Percentiles rank a stretch among this genome's conserved stretches.
Evolutionary conservation across 148 eudicot species (phyloP).

Genomic region (Mesembryanthemum crystallinum): DNA sequence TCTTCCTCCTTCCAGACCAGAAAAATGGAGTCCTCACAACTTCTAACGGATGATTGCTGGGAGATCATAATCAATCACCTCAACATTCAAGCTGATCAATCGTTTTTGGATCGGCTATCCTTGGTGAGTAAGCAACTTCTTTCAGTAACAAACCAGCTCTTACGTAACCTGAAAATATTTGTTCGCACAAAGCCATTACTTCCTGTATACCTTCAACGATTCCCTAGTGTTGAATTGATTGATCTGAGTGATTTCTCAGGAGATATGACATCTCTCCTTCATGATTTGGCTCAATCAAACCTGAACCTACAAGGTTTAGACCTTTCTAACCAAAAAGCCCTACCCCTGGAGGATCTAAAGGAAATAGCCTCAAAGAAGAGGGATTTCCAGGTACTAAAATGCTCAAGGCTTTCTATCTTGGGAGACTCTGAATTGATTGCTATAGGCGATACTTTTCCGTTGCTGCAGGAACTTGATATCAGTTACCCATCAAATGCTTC

Average conservation of each 20-base stretch:
- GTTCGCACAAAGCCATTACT: constrained; percentile 7
- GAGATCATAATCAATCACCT: constrained; percentile 10
- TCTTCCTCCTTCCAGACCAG: neutral
- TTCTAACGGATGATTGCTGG: constrained; percentile 8
- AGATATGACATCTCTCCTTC: constrained; percentile 9
- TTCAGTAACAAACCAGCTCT: constrained; percentile 13
- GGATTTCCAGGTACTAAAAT: constrained; percentile 7
- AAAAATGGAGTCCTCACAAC: constrained; percentile 16
- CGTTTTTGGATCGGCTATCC: constrained; percentile 2
- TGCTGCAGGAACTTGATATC: constrained; percentile 20
- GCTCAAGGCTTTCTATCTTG: constrained; percentile 7
- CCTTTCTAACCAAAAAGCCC: constrained; percentile 12
- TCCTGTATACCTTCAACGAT: neutral
- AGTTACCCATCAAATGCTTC: constrained; percentile 11
- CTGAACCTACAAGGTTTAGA: constrained; percentile 18
- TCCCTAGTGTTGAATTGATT: constrained; percentile 12
- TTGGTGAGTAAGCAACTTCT: constrained; percentile 16
- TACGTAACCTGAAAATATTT: constrained; percentile 3
- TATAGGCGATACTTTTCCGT: constrained; percentile 12
- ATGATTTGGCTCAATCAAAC: constrained; percentile 10
- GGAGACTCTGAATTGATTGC: constrained; percentile 11
- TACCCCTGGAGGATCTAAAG: neutral
- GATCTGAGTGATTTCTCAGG: constrained; percentile 11
- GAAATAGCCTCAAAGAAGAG: constrained; percentile 11
- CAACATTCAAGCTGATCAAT: constrained; percentile 7